Base-by-base conservation (phyloP, 495 filamentous ascomycete genomes). In the Xylaria intraflava region DNA sequence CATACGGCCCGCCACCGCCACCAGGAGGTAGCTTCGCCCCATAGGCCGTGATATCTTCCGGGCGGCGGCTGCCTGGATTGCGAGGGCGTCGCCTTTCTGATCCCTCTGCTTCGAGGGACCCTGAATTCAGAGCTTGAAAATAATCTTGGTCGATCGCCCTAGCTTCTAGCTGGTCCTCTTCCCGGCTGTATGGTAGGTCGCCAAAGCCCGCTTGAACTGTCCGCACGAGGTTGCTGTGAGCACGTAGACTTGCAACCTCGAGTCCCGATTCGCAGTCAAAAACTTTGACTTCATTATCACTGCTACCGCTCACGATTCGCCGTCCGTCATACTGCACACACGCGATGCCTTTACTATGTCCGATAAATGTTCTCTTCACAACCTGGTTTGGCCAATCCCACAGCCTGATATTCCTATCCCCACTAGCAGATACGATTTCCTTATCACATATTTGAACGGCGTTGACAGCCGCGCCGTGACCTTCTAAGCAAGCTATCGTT, bases 261-360 rank as follows among this genome's bases (percentile, higher is more conserved):
- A 89, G 84, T 19, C 85, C 86, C 0, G 89, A 87, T 43, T 80
- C 76, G 30, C 86, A 79, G 66, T 97, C 93, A 62, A 92, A 99
- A 33, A 99, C 90, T 43, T 93, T 89, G 27, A 97, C 89, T 11
- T 90, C 89, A 60, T 93, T 87, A 66, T 99, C 93, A 61, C 89
- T 95, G 68, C 90, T 95, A 2, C 93, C 93, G 57, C 87, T 94
- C 41, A 99, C 89, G 48, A 99, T 95, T 3, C 92, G 82, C n/a
- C 87, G 84, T n/a, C 89, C 90, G 67, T 99, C 93, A 60, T 88
- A 96, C 68, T 97, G 91, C 17, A 99, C 89, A 69, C 93, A 99
- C 14, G 93, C 93, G 62, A 99, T 97, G 16, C 93, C 93, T 68
- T 97, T 99, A 51, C 80, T 79, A 62, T 99, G 93, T 4, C 93